phyloP scores from a whole-genome alignment of 768 basidiomycete species.

The Coprinopsis strossmayeri region DNA sequence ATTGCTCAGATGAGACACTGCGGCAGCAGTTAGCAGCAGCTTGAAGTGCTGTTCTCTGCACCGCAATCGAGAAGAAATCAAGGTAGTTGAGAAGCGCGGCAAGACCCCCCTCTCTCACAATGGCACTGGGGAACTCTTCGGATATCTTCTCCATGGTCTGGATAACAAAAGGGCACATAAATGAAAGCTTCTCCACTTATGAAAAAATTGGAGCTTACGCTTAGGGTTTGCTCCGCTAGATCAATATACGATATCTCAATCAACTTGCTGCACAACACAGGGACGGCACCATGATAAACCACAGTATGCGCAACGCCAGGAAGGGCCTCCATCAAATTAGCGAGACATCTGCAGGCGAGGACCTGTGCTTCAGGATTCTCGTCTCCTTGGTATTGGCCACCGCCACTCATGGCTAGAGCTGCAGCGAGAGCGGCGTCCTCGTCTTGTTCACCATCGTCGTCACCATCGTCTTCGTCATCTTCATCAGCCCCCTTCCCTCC shows the following conservation, averaged over 20 bases:
- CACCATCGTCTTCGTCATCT: slow-evolving; percentile 67
- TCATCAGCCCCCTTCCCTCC: slow-evolving; percentile 69
- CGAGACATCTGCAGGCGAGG: slow-evolving; percentile 92
- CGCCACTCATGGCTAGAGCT: slow-evolving; percentile 76
- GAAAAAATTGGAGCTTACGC: slow-evolving; percentile 52
- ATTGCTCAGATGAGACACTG: slow-evolving; percentile 84
- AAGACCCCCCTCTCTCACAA: slow-evolving; percentile 93
- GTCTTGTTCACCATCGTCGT: slow-evolving; percentile 59
- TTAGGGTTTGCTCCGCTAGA: slow-evolving; percentile 94
- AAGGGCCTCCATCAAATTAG: slow-evolving; percentile 98
- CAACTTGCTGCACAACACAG: slow-evolving; percentile 94
- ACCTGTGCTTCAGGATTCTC: slow-evolving; percentile 92
- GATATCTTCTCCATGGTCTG: slow-evolving; percentile 98
- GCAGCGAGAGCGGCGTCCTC: slow-evolving; percentile 89
- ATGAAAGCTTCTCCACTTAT: slow-evolving; percentile 11
- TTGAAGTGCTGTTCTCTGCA: slow-evolving; percentile 93
- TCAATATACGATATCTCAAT: slow-evolving; percentile 98
- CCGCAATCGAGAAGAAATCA: slow-evolving; percentile 97
- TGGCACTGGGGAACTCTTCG: slow-evolving; percentile 92
- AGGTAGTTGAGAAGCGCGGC: slow-evolving; percentile 91
- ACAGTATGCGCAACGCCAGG: slow-evolving; percentile 97
- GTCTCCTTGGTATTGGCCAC: slow-evolving; percentile 64
- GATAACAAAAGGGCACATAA: slow-evolving; percentile 13
- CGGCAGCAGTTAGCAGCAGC: slow-evolving; percentile 97
- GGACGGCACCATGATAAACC: slow-evolving; percentile 97